Evolutionary conservation across 2,329 filamentous ascomycete genomes (phyloP).

Genomic region (Ophiostoma montium): DNA sequence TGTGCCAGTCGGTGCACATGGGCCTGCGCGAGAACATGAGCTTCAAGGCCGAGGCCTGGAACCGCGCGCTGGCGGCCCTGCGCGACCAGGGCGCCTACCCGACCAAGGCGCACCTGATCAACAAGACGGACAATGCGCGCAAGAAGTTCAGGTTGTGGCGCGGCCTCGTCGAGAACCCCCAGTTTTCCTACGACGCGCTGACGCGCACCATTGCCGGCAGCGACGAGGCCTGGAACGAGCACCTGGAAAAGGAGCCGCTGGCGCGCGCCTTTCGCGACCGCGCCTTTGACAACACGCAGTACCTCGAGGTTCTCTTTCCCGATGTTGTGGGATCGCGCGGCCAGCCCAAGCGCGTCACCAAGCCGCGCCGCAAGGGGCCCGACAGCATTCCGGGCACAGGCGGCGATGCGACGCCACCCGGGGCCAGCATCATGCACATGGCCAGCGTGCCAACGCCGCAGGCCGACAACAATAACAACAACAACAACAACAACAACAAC

Average conservation of each 20-base stretch:
- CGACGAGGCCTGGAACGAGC: slow-evolving; percentile 42
- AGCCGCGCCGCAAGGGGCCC: slow-evolving; percentile 34
- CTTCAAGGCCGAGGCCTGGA: slow-evolving; percentile 49
- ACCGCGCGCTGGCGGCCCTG: slow-evolving; percentile 39
- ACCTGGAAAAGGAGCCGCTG: slow-evolving; percentile 45
- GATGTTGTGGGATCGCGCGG: slow-evolving; percentile 46
- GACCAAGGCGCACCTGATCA: slow-evolving; percentile 47
- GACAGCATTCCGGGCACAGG: slow-evolving; percentile 27
- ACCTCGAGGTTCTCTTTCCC: slow-evolving; percentile 45
- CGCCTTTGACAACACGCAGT: slow-evolving; percentile 46
- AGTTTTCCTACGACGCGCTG: slow-evolving; percentile 38
- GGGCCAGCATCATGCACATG: slow-evolving; percentile 32
- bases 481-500: neutral
- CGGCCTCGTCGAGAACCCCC: slow-evolving; percentile 41
- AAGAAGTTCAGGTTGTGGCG: slow-evolving; percentile 50
- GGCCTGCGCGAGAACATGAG: slow-evolving; percentile 35
- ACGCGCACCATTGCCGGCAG: slow-evolving; percentile 38
- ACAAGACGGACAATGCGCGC: slow-evolving; percentile 49
- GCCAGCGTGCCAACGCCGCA: slow-evolving; percentile 17
- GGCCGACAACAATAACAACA: neutral
- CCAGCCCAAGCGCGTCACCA: slow-evolving; percentile 44
- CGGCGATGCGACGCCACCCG: slow-evolving; percentile 28
- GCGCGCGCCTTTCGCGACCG: slow-evolving; percentile 42
- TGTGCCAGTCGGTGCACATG: slow-evolving; percentile 43
- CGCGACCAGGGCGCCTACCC: slow-evolving; percentile 42